Percentiles rank a stretch among this genome's conserved stretches.
These are phyloP conservation scores for Naganishia vaughanmartiniae DNA, from an alignment of 768 basidiomycete genomes.

Conservation along the genomic window DNA sequence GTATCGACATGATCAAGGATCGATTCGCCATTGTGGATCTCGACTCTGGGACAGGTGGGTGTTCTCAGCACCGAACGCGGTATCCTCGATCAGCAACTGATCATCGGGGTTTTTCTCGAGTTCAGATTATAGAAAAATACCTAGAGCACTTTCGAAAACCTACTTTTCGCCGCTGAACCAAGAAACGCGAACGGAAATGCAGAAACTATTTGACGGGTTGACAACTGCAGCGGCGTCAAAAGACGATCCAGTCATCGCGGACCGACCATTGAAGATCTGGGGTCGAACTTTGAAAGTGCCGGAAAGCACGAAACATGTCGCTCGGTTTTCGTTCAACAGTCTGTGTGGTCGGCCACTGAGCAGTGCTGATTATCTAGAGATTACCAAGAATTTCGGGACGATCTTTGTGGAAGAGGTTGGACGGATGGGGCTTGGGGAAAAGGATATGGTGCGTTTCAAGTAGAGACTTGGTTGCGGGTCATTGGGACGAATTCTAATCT, in stretches of 20 bases:
- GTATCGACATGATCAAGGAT: conserved; percentile 86
- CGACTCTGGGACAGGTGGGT: conserved; percentile 85
- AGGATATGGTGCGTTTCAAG: conserved; percentile 69
- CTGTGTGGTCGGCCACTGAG: conserved; percentile 85
- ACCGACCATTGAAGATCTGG: conserved; percentile 69
- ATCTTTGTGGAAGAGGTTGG: conserved; percentile 84
- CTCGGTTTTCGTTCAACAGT: conserved; percentile 79
- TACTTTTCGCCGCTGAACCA: conserved; percentile 79
- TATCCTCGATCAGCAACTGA: too few relatives aligned
- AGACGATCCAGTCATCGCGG: not conserved
- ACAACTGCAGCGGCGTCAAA: conserved; percentile 51
- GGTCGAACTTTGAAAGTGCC: conserved; percentile 78
- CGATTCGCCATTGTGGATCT: conserved; percentile 85
- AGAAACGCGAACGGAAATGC: conserved; percentile 67
- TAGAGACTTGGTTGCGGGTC: not conserved
- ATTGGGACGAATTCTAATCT: not conserved
- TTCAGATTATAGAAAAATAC: conserved; percentile 88
- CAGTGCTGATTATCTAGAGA: conserved; percentile 92
- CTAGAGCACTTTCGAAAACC: conserved; percentile 86
- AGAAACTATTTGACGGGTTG: conserved; percentile 77
- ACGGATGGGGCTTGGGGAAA: conserved; percentile 78
- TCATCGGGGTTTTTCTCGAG: too few relatives aligned
- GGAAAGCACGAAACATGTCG: conserved; percentile 73
- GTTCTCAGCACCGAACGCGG: conserved; percentile 9
- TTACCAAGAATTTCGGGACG: conserved; percentile 81